Conservation (phyloP, 2,329 filamentous ascomycete genomes). For the Thermothelomyces thermophilus region DNA sequence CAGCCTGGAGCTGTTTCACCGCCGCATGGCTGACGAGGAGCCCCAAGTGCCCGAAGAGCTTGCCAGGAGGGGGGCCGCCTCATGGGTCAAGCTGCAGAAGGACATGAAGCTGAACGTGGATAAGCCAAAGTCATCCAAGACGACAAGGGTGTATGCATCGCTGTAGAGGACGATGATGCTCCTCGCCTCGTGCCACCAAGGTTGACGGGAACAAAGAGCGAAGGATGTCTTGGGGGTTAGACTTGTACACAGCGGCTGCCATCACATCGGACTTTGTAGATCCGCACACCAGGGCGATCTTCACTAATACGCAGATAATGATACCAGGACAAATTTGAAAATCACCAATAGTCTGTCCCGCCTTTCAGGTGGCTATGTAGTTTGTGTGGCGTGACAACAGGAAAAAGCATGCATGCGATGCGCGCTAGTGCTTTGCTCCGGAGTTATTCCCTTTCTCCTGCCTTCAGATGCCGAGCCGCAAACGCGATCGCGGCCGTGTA, state of each 20-base stretch:
- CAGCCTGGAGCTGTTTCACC: slow-evolving; percentile 64
- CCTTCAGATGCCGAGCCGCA: slow-evolving; percentile 41
- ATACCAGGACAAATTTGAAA: too few relatives aligned
- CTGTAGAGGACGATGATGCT: slow-evolving; percentile 23
- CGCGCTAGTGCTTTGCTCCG: too few relatives aligned
- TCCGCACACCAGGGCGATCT: too few relatives aligned
- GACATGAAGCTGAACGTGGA: slow-evolving; percentile 31
- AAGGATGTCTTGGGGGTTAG: neutral
- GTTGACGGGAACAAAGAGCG: too few relatives aligned
- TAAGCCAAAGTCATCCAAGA: slow-evolving; percentile 5
- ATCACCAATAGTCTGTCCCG: neutral
- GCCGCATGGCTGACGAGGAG: slow-evolving; percentile 48
- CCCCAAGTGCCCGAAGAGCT: slow-evolving; percentile 44
- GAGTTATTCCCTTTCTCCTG: slow-evolving; percentile 26
- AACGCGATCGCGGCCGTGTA: slow-evolving; percentile 56
- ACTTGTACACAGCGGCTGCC: neutral
- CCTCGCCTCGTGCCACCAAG: neutral
- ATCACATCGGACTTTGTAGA: neutral
- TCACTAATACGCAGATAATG: too few relatives aligned
- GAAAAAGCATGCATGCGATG: neutral
- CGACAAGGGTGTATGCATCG: slow-evolving; percentile 31
- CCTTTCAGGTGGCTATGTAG: too few relatives aligned
- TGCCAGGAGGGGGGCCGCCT: slow-evolving; percentile 43
- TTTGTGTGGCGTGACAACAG: neutral
- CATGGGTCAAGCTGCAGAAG: slow-evolving; percentile 40